Conservation (phyloP, 2,329 filamentous ascomycete genomes). For the Hypoxylon rubiginosum region DNA sequence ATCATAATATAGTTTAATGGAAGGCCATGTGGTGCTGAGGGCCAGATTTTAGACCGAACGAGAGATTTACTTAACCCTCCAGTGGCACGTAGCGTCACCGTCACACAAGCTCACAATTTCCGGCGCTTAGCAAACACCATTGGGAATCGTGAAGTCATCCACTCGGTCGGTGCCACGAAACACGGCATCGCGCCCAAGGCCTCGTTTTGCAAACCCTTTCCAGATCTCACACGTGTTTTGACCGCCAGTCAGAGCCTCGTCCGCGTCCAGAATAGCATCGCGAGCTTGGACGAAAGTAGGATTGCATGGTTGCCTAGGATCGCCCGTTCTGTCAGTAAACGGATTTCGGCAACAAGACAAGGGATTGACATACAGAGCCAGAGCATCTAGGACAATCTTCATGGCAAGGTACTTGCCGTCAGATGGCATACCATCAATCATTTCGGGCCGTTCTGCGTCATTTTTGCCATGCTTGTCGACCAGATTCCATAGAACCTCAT, state of each 20-base stretch:
- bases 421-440: slow-evolving; percentile 57
- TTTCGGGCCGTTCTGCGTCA: slow-evolving; percentile 52
- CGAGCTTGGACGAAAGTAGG: slow-evolving; percentile 61
- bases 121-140: slow-evolving; percentile 47
- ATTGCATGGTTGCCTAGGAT: slow-evolving; percentile 59
- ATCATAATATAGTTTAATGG: not conserved
- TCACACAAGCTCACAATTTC: not conserved
- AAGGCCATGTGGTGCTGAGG: slow-evolving; percentile 2
- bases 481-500: slow-evolving; percentile 65
- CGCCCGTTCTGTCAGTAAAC: slow-evolving; percentile 3
- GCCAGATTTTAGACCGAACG: not conserved
- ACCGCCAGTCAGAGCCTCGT: slow-evolving; percentile 59
- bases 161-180: slow-evolving; percentile 41
- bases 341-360: not conserved
- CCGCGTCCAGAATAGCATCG: slow-evolving; percentile 63
- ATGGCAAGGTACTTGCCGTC: slow-evolving; percentile 61
- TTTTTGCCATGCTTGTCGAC: slow-evolving; percentile 64
- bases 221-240: slow-evolving; percentile 61
- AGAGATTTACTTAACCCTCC: not conserved
- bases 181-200: slow-evolving; percentile 55
- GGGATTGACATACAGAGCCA: slow-evolving; percentile 55
- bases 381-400: slow-evolving; percentile 62
- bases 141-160: slow-evolving; percentile 45
- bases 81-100: slow-evolving; percentile 3
- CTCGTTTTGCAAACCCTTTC: slow-evolving; percentile 63